Percentiles rank a stretch among this genome's conserved stretches.
These are phyloP conservation scores for Oryza rufipogon DNA, from an alignment of 176 grass and related monocot genomes.

Conservation along the genomic window DNA sequence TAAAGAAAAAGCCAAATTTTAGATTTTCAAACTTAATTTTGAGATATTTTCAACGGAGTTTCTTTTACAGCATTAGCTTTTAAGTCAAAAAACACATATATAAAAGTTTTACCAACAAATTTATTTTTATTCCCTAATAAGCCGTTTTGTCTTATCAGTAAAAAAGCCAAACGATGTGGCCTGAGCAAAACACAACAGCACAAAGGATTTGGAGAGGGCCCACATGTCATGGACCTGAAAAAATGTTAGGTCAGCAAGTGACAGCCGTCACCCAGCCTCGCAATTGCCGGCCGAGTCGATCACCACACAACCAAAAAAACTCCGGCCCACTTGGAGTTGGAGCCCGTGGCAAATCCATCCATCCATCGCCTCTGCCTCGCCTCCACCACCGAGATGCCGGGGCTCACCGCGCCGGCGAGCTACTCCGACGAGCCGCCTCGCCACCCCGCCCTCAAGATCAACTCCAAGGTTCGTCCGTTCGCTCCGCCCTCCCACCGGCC, in stretches of 20 bases:
- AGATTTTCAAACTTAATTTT: too few species aligned
- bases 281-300: background rate
- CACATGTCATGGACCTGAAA: slow-evolving; percentile 16
- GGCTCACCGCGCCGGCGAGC: slow-evolving; percentile 66
- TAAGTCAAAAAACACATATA: too few species aligned
- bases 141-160: too few species aligned
- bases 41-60: too few species aligned
- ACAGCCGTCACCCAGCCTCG: background rate
- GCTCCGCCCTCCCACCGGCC: background rate
- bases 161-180: too few species aligned
- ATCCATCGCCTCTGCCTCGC: background rate
- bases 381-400: slow-evolving; percentile 55
- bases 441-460: slow-evolving; percentile 80
- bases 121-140: too few species aligned
- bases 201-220: background rate
- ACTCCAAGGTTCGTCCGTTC: slow-evolving; percentile 59
- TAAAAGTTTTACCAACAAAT: too few species aligned
- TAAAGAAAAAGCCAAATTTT: too few species aligned
- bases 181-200: background rate
- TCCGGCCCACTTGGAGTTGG: too few species aligned
- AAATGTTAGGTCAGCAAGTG: slow-evolving; percentile 9
- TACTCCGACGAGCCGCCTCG: slow-evolving; percentile 85
- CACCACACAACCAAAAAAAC: background rate
- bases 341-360: too few species aligned
- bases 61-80: too few species aligned